A percentile compares a stretch with the other conserved stretches of the same genome.
Conservation (phyloP, 2,329 filamentous ascomycete genomes). For the Pseudogymnoascus verrucosus region DNA sequence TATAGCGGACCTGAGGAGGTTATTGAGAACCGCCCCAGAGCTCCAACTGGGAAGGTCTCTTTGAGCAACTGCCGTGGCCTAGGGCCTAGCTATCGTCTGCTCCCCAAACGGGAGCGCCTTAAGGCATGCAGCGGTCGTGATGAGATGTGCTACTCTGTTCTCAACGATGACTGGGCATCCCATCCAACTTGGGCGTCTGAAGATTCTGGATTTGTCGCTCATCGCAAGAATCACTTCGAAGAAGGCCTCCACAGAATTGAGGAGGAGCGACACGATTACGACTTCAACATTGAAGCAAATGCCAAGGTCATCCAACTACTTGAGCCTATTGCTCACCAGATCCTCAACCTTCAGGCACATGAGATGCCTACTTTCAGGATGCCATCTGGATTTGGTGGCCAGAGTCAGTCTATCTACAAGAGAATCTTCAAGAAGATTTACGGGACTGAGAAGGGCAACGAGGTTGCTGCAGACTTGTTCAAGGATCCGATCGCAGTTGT, state of each 20-base stretch:
- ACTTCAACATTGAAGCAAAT: constrained; percentile 95
- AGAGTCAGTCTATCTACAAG: constrained; percentile 94
- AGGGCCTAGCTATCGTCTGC: constrained; percentile 86
- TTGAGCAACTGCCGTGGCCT: constrained; percentile 93
- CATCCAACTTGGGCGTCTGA: constrained; percentile 98
- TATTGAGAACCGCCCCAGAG: constrained; percentile 69
- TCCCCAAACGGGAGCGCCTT: constrained; percentile 84
- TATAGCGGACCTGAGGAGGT: constrained; percentile 69
- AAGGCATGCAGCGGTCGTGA: constrained; percentile 92
- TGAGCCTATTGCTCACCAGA: constrained; percentile 86
- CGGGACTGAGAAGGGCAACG: constrained; percentile 70
- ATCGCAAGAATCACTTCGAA: constrained; percentile 92
- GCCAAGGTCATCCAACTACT: constrained; percentile 91
- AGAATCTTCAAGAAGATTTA: constrained; percentile 97
- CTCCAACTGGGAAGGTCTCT: constrained; percentile 75
- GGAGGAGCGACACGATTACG: constrained; percentile 96
- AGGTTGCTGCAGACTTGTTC: constrained; percentile 84
- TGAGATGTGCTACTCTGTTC: constrained; percentile 82
- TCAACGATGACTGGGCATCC: constrained; percentile 98
- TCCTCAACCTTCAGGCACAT: constrained; percentile 66
- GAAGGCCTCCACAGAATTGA: constrained; percentile 93
- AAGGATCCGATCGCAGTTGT: constrained; percentile 76
- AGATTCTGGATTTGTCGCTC: constrained; percentile 93
- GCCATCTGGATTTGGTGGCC: constrained; percentile 75
- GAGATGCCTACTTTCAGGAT: constrained; percentile 72